These are phyloP conservation scores for Beta lomatogona DNA, from an alignment of 179 eudicot genomes.

Conservation along the genomic window DNA sequence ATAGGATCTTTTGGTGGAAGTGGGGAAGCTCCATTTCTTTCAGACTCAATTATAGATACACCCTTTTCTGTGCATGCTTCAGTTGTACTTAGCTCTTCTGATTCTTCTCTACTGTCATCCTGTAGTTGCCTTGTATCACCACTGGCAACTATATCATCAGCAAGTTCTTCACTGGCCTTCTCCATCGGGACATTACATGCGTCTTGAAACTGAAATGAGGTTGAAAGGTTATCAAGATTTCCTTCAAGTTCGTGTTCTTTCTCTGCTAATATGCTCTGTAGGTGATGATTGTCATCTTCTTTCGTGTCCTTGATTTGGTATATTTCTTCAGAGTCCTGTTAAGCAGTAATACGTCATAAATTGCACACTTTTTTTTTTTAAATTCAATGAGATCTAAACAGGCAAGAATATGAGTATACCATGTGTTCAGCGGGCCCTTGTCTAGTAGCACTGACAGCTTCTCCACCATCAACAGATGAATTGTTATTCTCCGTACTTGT, in stretches of 20 bases:
- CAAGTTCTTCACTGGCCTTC: not conserved
- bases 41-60: not conserved
- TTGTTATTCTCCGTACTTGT: not conserved
- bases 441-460: not conserved
- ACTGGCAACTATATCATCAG: not conserved
- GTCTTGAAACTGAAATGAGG: not conserved
- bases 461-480: not conserved
- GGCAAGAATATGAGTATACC: not conserved
- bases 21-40: not conserved
- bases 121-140: not conserved
- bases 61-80: constrained; percentile 4
- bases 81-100: not conserved
- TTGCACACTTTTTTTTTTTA: not conserved
- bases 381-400: not conserved
- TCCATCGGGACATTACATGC: not conserved
- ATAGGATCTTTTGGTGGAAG: not conserved
- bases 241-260: constrained; percentile 14
- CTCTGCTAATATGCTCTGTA: not conserved
- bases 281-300: not conserved
- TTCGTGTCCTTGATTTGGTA: not conserved
- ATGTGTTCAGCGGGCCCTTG: not conserved
- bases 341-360: not conserved
- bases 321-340: constrained; percentile 9
- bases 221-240: not conserved
- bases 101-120: not conserved